These are phyloP conservation scores for Saccharomycopsis schoenii DNA, from an alignment of 805 yeast species.

Conservation along the genomic window DNA sequence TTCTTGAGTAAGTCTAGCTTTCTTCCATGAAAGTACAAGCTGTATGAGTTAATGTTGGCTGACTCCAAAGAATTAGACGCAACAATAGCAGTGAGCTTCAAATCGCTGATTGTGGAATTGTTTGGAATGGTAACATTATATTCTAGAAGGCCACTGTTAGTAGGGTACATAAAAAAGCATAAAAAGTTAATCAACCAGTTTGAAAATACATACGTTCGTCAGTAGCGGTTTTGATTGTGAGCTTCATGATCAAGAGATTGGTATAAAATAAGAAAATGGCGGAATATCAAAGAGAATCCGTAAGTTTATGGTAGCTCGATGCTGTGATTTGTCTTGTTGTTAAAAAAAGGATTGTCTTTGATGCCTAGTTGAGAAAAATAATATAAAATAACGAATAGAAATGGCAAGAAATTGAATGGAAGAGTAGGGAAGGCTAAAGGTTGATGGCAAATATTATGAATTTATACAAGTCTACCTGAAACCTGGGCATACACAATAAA, in stretches of 20 bases:
- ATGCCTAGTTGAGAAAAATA: too few relatives aligned
- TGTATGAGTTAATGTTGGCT: constrained; percentile 5
- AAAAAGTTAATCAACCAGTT: background rate
- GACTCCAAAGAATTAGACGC: constrained; percentile 25
- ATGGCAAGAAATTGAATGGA: too few relatives aligned
- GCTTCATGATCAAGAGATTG: constrained; percentile 31
- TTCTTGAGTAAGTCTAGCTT: constrained; percentile 15
- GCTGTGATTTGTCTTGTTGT: too few relatives aligned
- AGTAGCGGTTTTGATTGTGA: constrained; percentile 38
- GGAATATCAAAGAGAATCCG: too few relatives aligned
- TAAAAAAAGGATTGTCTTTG: too few relatives aligned
- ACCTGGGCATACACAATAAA: background rate
- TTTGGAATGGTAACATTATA: constrained; percentile 41
- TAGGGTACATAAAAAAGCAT: background rate
- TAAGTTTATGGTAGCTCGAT: too few relatives aligned
- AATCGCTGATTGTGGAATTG: constrained; percentile 42
- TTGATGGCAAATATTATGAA: background rate
- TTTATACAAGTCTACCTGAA: background rate
- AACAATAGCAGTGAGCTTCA: constrained; percentile 37
- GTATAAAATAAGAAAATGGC: background rate
- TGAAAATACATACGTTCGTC: constrained; percentile 22
- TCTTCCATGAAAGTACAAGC: constrained; percentile 13
- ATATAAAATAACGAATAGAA: too few relatives aligned
- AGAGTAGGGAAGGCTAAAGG: too few relatives aligned
- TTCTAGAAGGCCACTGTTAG: constrained; percentile 18